phyloP scores from a whole-genome alignment of 257 asterid genomes.

The Primulina huaijiensis region DNA sequence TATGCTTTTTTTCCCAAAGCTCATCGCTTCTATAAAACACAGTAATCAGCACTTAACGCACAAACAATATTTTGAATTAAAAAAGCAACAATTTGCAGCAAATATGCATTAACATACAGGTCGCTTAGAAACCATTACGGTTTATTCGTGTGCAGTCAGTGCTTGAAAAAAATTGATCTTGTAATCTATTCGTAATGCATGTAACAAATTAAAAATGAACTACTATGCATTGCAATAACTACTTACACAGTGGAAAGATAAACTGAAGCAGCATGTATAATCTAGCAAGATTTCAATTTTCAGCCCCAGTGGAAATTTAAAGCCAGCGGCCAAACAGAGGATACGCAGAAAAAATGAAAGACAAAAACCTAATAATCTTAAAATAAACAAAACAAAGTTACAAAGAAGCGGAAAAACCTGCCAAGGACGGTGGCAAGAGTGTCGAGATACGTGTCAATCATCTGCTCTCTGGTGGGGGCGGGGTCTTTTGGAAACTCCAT shows the following conservation, averaged over 20 bases:
- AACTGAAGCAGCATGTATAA: background rate
- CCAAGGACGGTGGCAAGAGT: conserved; percentile 91
- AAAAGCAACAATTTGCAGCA: background rate
- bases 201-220: background rate
- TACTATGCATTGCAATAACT: no score
- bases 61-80: conserved; percentile 1
- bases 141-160: background rate
- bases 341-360: background rate
- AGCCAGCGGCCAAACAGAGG: background rate
- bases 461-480: conserved; percentile 93
- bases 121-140: no score
- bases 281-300: background rate
- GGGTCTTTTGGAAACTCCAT: conserved; percentile 99
- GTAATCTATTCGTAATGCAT: background rate
- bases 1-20: background rate
- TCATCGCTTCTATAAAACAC: conserved; percentile 10
- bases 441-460: conserved; percentile 92
- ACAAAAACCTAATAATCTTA: background rate
- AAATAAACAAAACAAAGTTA: background rate
- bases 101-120: background rate
- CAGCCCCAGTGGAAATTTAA: background rate
- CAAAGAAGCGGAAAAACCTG: conserved; percentile 43
- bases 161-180: background rate
- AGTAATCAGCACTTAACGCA: background rate
- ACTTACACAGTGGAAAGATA: background rate